phyloP scores from a whole-genome alignment of 2,329 filamentous ascomycete species.

The Clarireedia homoeocarpa region DNA sequence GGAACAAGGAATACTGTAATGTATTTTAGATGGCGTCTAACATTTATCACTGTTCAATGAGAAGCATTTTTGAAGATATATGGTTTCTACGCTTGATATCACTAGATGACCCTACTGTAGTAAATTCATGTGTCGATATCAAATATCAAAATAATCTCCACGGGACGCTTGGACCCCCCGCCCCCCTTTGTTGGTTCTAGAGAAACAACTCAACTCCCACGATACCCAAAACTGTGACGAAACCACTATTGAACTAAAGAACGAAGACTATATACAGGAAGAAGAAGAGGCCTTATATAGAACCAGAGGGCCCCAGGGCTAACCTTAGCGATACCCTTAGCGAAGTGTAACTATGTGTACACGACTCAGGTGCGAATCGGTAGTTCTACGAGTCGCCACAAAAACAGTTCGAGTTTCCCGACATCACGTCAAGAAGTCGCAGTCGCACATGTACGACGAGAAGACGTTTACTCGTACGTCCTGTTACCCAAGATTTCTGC shows the following conservation, averaged over 20 bases:
- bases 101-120: too few relatives aligned
- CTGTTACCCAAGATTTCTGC: neutral
- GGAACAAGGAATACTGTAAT: neutral
- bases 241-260: too few relatives aligned
- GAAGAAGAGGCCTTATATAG: too few relatives aligned
- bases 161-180: neutral
- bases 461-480: neutral
- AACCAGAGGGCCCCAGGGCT: too few relatives aligned
- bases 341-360: too few relatives aligned
- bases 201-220: neutral
- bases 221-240: neutral
- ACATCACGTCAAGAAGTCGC: too few relatives aligned
- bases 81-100: too few relatives aligned
- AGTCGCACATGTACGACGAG: neutral
- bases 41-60: neutral
- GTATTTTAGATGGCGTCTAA: slow-evolving; percentile 2
- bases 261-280: too few relatives aligned
- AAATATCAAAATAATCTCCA: neutral
- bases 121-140: neutral
- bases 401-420: slow-evolving; percentile 2
- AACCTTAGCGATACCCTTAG: too few relatives aligned
- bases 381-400: neutral
- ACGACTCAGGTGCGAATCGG: too few relatives aligned
- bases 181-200: neutral
- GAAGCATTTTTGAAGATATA: neutral